Evolutionary conservation across 2,329 filamentous ascomycete genomes (phyloP).

Genomic region (Colletotrichum ledebouriae): DNA sequence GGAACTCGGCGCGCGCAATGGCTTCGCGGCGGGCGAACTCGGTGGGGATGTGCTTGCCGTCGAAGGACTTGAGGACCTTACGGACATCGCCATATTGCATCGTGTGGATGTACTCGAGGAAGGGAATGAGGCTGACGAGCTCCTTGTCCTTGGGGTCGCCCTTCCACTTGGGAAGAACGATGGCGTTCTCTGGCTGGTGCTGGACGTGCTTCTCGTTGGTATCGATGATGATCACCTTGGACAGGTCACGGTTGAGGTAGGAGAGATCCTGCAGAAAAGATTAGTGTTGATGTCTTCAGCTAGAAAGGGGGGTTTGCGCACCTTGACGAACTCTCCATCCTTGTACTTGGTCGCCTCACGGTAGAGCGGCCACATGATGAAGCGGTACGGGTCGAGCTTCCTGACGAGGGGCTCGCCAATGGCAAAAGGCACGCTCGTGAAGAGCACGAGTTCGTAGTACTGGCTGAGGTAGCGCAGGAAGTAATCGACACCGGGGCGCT

Average conservation of each 20-base stretch:
- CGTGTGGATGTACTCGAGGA: constrained; percentile 96
- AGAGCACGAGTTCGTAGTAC: constrained; percentile 98
- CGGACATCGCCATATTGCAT: constrained; percentile 93
- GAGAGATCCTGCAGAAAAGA: constrained; percentile 80
- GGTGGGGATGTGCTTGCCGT: constrained; percentile 87
- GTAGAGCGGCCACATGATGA: constrained; percentile 95
- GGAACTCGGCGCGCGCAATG: constrained; percentile 85
- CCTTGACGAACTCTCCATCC: constrained; percentile 96
- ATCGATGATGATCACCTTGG: constrained; percentile 95
- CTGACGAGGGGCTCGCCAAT: constrained; percentile 89
- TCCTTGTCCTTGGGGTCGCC: constrained; percentile 87
- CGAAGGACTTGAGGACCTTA: constrained; percentile 86
- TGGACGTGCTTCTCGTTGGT: constrained; percentile 86
- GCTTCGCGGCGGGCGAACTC: constrained; percentile 94
- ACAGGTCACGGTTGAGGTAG: constrained; percentile 95
- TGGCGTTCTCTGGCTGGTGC: constrained; percentile 95
- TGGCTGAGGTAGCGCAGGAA: constrained; percentile 97
- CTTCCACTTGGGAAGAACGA: constrained; percentile 90
- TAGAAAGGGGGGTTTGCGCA: constrained; percentile 53
- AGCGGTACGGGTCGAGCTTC: constrained; percentile 94
- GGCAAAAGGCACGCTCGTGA: constrained; percentile 87
- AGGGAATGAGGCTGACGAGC: constrained; percentile 90
- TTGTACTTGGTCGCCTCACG: constrained; percentile 98
- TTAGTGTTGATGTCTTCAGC: constrained; percentile 38
- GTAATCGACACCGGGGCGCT: constrained; percentile 95